phyloP scores from a whole-genome alignment of 148 eudicot species.

The Tetragonia tetragonoides region DNA sequence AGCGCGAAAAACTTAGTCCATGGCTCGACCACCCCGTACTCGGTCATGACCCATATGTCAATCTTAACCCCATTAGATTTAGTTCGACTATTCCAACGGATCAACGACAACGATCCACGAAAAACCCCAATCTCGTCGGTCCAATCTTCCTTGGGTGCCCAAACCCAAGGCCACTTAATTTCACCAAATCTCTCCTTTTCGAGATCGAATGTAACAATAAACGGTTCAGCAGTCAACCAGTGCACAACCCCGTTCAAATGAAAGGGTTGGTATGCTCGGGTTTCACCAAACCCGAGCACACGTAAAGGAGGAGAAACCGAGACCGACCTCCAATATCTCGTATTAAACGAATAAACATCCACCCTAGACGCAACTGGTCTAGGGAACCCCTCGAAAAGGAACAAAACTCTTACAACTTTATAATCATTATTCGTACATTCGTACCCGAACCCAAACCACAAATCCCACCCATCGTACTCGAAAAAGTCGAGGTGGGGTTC shows the following conservation, averaged over 20 bases:
- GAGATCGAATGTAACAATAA: background rate
- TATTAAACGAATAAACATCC: background rate
- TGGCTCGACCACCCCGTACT: background rate
- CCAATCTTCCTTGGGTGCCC: background rate
- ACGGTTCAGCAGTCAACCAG: background rate
- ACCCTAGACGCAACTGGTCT: background rate
- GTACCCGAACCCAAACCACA: constrained; percentile 10
- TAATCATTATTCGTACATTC: background rate
- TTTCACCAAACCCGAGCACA: background rate
- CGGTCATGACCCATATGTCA: background rate
- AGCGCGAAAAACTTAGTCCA: background rate
- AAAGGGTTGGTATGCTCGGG: background rate
- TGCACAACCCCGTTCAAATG: background rate
- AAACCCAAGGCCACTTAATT: background rate
- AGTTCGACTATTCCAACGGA: background rate
- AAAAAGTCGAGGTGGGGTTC: background rate
- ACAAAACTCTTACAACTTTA: background rate
- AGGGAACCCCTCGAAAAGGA: background rate
- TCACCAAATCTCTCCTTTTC: background rate
- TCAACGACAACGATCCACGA: background rate
- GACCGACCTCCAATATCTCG: background rate
- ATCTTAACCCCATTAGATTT: background rate
- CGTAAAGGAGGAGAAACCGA: background rate
- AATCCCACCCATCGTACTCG: background rate
- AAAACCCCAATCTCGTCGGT: background rate